Conservation (phyloP, 192 early-diverging fungal genomes). For the Coemansia sp. region DNA sequence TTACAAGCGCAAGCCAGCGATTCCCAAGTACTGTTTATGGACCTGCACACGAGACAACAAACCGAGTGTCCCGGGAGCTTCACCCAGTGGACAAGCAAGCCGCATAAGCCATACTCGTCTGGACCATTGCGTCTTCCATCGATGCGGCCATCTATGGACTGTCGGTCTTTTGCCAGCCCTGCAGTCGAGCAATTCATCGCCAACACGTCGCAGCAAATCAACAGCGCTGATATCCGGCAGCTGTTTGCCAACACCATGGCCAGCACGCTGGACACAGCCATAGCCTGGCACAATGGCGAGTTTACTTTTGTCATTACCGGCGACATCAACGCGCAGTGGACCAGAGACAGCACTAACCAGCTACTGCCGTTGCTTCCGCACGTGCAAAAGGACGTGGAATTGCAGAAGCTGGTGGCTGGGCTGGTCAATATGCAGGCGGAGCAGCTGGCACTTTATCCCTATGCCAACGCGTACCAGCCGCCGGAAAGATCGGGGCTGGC, state of each 20-base stretch:
- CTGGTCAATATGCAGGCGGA: constrained; percentile 59
- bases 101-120: neutral
- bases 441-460: constrained; percentile 42
- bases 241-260: constrained; percentile 64
- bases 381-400: constrained; percentile 19
- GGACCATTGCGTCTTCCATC: neutral
- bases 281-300: constrained; percentile 49
- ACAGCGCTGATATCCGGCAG: constrained; percentile 49
- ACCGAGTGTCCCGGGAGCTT: neutral
- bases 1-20: no score
- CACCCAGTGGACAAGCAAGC: constrained; percentile 1
- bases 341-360: constrained; percentile 70
- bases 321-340: constrained; percentile 73
- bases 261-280: constrained; percentile 68
- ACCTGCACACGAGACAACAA: neutral
- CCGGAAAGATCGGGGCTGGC: constrained; percentile 39
- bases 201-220: constrained; percentile 29
- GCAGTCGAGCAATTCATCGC: constrained; percentile 47
- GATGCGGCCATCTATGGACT: constrained; percentile 21
- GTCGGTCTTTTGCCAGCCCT: constrained; percentile 42
- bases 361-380: constrained; percentile 56
- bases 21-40: neutral
- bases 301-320: constrained; percentile 69
- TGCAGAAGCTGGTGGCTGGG: constrained; percentile 53
- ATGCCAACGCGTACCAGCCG: constrained; percentile 64